These are phyloP conservation scores for Trichoderma orchidacearum DNA, from an alignment of 495 filamentous ascomycete species.

Conservation along the genomic window DNA sequence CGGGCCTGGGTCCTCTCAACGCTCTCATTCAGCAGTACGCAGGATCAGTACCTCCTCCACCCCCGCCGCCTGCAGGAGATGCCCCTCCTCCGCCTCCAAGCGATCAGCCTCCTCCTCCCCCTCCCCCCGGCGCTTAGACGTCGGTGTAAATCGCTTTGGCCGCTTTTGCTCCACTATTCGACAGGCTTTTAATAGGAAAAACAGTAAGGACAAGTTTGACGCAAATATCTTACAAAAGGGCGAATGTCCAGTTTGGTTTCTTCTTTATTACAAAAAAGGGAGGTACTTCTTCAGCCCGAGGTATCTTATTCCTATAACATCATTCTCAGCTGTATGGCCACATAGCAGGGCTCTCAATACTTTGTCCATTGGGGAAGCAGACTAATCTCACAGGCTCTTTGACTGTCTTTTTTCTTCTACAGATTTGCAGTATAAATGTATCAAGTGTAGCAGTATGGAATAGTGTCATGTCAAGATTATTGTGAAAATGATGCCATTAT, in stretches of 20 bases:
- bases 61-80: slow-evolving; percentile 35
- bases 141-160: background rate
- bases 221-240: background rate
- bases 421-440: background rate
- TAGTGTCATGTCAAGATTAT: background rate
- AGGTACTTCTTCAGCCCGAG: background rate
- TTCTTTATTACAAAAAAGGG: background rate
- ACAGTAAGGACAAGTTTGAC: background rate
- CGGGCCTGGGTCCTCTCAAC: slow-evolving; percentile 43
- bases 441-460: background rate
- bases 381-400: background rate
- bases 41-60: slow-evolving; percentile 44
- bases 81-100: slow-evolving; percentile 63
- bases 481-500: too few relatives aligned
- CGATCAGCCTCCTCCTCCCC: slow-evolving; percentile 22
- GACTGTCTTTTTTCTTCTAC: background rate
- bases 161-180: background rate
- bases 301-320: background rate
- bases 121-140: background rate
- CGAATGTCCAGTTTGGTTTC: background rate
- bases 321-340: background rate
- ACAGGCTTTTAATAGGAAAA: background rate
- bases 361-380: background rate
- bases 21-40: slow-evolving; percentile 56
- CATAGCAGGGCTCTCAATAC: background rate